A percentile compares a stretch with the other conserved stretches of the same genome.
Conservation (phyloP, 2,329 filamentous ascomycete genomes). For the Cladophialophora immunda region DNA sequence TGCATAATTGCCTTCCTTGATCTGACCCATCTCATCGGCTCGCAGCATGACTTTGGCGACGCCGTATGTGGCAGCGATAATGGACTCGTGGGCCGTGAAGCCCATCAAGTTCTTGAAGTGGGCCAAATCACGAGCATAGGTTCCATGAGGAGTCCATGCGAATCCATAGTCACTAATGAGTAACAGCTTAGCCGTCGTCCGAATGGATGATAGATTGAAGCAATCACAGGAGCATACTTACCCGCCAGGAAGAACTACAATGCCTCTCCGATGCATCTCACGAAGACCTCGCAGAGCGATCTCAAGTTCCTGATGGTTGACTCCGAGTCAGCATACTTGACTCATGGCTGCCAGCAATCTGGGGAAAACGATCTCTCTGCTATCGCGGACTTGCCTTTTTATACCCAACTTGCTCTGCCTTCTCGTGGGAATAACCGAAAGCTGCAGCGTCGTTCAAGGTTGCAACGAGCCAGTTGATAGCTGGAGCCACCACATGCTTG, state of each 20-base stretch:
- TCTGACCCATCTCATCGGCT: slow-evolving; percentile 52
- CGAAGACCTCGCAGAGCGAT: slow-evolving; percentile 50
- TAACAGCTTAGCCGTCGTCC: background rate
- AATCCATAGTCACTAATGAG: slow-evolving; percentile 55
- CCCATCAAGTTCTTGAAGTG: slow-evolving; percentile 57
- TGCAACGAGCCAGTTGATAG: slow-evolving; percentile 54
- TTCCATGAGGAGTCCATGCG: slow-evolving; percentile 59
- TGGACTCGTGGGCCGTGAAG: slow-evolving; percentile 55
- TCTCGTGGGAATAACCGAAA: slow-evolving; percentile 54
- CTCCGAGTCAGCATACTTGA: background rate
- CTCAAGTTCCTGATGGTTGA: slow-evolving; percentile 47
- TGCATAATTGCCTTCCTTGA: slow-evolving; percentile 53
- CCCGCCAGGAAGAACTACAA: slow-evolving; percentile 55
- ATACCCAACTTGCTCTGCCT: slow-evolving; percentile 57
- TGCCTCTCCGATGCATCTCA: slow-evolving; percentile 58
- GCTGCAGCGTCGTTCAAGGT: slow-evolving; percentile 50
- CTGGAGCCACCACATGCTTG: slow-evolving; percentile 54
- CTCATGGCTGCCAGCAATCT: background rate
- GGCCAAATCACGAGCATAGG: slow-evolving; percentile 57
- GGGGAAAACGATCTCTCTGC: background rate
- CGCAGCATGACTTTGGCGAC: slow-evolving; percentile 55
- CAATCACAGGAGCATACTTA: slow-evolving; percentile 13
- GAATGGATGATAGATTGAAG: background rate
- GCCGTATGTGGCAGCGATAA: slow-evolving; percentile 55
- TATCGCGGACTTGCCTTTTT: slow-evolving; percentile 39